Conservation (phyloP, 2,329 filamentous ascomycete genomes). For the Colletotrichum plurivorum region DNA sequence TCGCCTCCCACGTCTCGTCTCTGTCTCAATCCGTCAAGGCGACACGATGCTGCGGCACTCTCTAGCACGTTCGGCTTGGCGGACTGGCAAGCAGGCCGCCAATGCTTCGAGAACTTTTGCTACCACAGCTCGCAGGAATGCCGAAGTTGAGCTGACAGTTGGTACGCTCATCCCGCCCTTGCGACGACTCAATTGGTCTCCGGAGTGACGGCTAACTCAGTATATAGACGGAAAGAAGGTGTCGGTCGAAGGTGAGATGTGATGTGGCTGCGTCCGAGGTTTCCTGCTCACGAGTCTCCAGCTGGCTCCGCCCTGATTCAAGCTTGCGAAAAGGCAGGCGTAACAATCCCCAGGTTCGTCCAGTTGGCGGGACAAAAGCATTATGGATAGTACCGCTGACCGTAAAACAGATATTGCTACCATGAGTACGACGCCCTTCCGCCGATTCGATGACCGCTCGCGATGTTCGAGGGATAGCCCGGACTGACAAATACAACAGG, state of each 20-base stretch:
- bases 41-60: conserved; percentile 78
- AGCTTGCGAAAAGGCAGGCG: conserved; percentile 98
- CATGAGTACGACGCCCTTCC: conserved; percentile 80
- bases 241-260: conserved; percentile 85
- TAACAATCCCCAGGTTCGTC: conserved; percentile 84
- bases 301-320: conserved; percentile 98
- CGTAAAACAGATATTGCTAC: conserved; percentile 86
- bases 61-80: conserved; percentile 78
- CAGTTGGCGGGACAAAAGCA: conserved; percentile 22
- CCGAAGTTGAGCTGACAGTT: conserved; percentile 97
- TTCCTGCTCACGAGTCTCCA: conserved; percentile 57
- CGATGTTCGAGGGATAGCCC: conserved; percentile 39
- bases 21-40: conserved; percentile 66
- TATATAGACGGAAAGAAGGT: conserved; percentile 94
- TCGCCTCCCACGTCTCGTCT: conserved; percentile 51
- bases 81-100: conserved; percentile 71
- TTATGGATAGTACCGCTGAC: conserved; percentile 42
- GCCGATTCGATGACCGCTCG: conserved; percentile 43
- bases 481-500: conserved; percentile 66
- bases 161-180: conserved; percentile 65
- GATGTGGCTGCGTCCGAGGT: conserved; percentile 39
- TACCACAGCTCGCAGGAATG: conserved; percentile 82
- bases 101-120: conserved; percentile 83
- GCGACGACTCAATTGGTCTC: conserved; percentile 47
- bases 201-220: conserved; percentile 49